Evolutionary conservation across 2,329 filamentous ascomycete species (phyloP).

Genomic region (Furcasterigmium furcatum): DNA sequence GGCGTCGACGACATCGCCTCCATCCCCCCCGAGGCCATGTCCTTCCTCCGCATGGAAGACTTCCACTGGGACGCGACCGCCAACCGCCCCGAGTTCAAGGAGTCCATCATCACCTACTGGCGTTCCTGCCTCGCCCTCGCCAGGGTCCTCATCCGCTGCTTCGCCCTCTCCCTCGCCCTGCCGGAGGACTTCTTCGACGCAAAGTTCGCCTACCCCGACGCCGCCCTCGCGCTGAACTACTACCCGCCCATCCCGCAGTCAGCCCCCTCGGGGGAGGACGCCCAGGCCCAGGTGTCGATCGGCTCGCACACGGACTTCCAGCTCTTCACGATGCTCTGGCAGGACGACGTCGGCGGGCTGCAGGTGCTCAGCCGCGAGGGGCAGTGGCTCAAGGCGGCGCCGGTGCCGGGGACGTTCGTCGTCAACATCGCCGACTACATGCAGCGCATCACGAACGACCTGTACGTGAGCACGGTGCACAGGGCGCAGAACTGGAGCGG

Average conservation of each 20-base stretch:
- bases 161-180: constrained; percentile 52
- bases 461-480: constrained; percentile 46
- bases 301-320: constrained; percentile 53
- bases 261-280: neutral
- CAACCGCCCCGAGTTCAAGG: constrained; percentile 42
- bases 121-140: constrained; percentile 44
- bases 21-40: constrained; percentile 38
- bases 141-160: constrained; percentile 44
- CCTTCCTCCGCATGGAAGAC: constrained; percentile 41
- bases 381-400: constrained; percentile 37
- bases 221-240: constrained; percentile 36
- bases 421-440: constrained; percentile 51
- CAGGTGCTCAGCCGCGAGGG: constrained; percentile 35
- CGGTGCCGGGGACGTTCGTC: constrained; percentile 39
- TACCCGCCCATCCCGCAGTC: constrained; percentile 23
- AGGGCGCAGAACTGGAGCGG: constrained; percentile 37
- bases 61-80: constrained; percentile 49
- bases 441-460: constrained; percentile 47
- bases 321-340: constrained; percentile 45
- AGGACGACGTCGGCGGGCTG: constrained; percentile 37
- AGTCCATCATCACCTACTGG: constrained; percentile 44
- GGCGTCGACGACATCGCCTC: constrained; percentile 31
- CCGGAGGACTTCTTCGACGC: constrained; percentile 53
- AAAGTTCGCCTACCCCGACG: constrained; percentile 48
- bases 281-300: constrained; percentile 27